Conservation (phyloP, 2,329 filamentous ascomycete species). For the Amphichorda felina region DNA sequence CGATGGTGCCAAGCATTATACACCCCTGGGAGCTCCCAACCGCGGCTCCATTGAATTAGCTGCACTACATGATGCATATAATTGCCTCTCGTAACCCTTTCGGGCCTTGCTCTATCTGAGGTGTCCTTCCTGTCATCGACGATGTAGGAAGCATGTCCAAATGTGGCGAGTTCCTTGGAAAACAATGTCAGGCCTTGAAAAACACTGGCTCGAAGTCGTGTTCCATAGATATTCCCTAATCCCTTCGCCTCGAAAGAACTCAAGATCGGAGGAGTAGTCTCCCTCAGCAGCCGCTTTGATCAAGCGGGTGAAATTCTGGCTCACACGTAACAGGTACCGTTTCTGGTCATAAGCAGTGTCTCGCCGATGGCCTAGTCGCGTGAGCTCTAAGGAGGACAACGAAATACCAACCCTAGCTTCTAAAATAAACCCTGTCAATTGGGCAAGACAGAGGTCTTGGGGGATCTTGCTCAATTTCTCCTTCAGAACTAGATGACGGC, state of each 20-base stretch:
- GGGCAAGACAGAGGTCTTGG: conserved; percentile 9
- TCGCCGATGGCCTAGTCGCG: conserved; percentile 37
- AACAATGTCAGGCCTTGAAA: conserved; percentile 38
- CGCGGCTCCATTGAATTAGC: conserved; percentile 11
- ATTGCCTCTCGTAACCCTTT: conserved; percentile 4
- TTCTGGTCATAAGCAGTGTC: conserved; percentile 17
- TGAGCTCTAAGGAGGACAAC: conserved; percentile 32
- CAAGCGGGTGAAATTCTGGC: conserved; percentile 27
- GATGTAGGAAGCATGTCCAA: background rate
- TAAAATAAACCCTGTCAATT: no score
- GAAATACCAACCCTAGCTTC: conserved; percentile 24
- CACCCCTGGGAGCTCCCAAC: conserved; percentile 44
- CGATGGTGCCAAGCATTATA: conserved; percentile 48
- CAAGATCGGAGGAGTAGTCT: conserved; percentile 18
- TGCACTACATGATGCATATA: conserved; percentile 3
- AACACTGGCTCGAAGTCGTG: conserved; percentile 39
- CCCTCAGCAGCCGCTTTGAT: background rate
- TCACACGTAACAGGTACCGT: conserved; percentile 9
- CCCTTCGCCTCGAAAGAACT: conserved; percentile 14
- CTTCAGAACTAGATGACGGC: conserved; percentile 44
- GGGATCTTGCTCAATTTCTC: conserved; percentile 39
- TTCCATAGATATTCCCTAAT: conserved; percentile 23
- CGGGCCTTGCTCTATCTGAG: background rate
- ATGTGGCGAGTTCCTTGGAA: conserved; percentile 8
- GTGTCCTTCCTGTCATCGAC: background rate